Evolutionary conservation across 1,284 basidiomycete species (phyloP), one percentile per base, ranked within the genome.

Genomic region (Macrocystidia cucumis): DNA sequence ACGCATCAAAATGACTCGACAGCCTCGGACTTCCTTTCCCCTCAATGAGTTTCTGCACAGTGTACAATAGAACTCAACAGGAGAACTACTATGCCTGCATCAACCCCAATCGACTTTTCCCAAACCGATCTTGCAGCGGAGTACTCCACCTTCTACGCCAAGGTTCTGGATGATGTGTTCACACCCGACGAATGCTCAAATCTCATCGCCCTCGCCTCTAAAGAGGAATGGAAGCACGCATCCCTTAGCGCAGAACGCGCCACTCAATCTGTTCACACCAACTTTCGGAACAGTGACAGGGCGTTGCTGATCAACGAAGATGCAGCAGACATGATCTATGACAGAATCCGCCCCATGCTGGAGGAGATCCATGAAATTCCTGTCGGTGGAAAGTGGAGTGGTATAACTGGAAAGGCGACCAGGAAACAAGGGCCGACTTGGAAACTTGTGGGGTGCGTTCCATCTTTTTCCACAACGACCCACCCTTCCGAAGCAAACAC

Each of bases 231-330:
- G 61, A 37, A 42, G 7, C 57, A 54, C 5, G 60, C 62, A 23
- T 54, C 47, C 3, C 34, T 62, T 19, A 51, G 44, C 27, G 43
- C 51, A 6, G 31, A 39, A n/a, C 50, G 32, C 0, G 34, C 45
- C 1, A 35, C 41, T 1, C 41, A 55, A 24, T 55, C 54, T 2
- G 56, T 61, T 3, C 56, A 60, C 39, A 43, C 47, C 2, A 40
- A 52, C n/a, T 62, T 62, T 39, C 52, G 61, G 29, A 55, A 62
- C 34, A 62, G 58, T 33, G 59, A 61, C 20, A 46, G 55, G 9
- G 49, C 56, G 9, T 17, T 56, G 4, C 43, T 47, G n/a, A 35
- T 58, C 25, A 47, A 62, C 34, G 41, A 45, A 4, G 47, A 43
- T 6, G 35, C 41, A 1, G 44, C 60, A 1, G 33, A 41, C 1